A percentile compares a stretch with the other conserved stretches of the same genome.
Conservation (phyloP, 148 eudicot genomes). For the Chenopodium formosanum region DNA sequence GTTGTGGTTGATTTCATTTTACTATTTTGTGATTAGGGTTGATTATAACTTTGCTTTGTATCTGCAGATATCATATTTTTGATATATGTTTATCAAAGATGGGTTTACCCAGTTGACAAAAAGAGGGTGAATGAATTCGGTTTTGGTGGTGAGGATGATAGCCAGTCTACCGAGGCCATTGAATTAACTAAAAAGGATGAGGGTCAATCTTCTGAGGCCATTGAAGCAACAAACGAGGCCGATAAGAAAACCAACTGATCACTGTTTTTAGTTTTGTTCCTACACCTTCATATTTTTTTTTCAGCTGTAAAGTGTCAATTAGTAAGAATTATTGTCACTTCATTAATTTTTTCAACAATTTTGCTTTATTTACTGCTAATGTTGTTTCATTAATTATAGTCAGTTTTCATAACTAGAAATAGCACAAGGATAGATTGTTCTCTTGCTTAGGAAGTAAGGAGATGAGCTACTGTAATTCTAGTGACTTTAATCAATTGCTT, state of each 20-base stretch:
- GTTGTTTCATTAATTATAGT: neutral
- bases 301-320: slow-evolving; percentile 35
- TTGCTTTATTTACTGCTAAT: neutral
- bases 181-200: slow-evolving; percentile 49
- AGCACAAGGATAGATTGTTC: slow-evolving; percentile 5
- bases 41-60: slow-evolving; percentile 6
- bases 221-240: slow-evolving; percentile 36
- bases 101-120: slow-evolving; percentile 91
- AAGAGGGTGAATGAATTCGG: slow-evolving; percentile 95
- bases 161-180: slow-evolving; percentile 39
- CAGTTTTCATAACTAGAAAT: neutral
- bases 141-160: slow-evolving; percentile 83
- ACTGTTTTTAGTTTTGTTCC: slow-evolving; percentile 11
- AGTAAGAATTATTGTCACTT: slow-evolving; percentile 17
- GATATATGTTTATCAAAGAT: slow-evolving; percentile 86
- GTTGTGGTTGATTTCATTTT: neutral
- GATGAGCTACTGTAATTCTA: neutral
- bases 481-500: neutral
- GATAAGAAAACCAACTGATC: slow-evolving; percentile 89
- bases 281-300: neutral
- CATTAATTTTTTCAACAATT: slow-evolving; percentile 1
- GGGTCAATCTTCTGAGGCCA: slow-evolving; percentile 40
- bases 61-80: slow-evolving; percentile 88
- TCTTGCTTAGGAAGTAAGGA: neutral
- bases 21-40: neutral